phyloP scores from a whole-genome alignment of 805 yeast genomes.

The Yarrowia osloensis region DNA sequence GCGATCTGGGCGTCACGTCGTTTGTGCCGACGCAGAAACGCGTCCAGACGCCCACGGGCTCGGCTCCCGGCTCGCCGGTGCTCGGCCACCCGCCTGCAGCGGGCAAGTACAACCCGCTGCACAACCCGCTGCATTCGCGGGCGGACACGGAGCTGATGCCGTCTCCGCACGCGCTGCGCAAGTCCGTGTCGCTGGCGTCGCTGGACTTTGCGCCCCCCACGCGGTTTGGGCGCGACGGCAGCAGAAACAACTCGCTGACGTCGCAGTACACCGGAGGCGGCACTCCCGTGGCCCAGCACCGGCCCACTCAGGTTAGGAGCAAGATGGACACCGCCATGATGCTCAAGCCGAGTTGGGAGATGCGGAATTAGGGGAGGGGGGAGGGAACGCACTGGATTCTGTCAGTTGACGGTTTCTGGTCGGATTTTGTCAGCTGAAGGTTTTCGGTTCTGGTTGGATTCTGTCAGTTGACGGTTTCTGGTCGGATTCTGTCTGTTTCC shows the following conservation, averaged over 20 bases:
- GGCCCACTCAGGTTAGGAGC: constrained; percentile 36
- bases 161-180: constrained; percentile 37
- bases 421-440: too few species aligned
- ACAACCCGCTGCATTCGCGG: constrained; percentile 24
- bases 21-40: background rate
- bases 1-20: constrained; percentile 33
- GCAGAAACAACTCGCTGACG: constrained; percentile 31
- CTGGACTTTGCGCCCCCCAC: constrained; percentile 38
- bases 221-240: constrained; percentile 14
- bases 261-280: constrained; percentile 17
- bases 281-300: constrained; percentile 26
- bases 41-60: constrained; percentile 11
- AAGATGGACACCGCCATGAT: constrained; percentile 34
- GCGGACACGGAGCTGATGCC: constrained; percentile 34
- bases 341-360: constrained; percentile 39
- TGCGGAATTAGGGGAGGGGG: constrained; percentile 34
- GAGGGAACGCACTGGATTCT: too few species aligned
- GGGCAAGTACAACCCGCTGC: constrained; percentile 14
- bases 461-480: too few species aligned
- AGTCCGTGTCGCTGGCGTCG: constrained; percentile 34
- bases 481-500: too few species aligned
- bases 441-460: too few species aligned
- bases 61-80: constrained; percentile 27
- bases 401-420: too few species aligned
- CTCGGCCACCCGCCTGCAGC: background rate